Evolutionary conservation across 106 monocot genomes (phyloP).

Genomic region (Phalaenopsis equestris): DNA sequence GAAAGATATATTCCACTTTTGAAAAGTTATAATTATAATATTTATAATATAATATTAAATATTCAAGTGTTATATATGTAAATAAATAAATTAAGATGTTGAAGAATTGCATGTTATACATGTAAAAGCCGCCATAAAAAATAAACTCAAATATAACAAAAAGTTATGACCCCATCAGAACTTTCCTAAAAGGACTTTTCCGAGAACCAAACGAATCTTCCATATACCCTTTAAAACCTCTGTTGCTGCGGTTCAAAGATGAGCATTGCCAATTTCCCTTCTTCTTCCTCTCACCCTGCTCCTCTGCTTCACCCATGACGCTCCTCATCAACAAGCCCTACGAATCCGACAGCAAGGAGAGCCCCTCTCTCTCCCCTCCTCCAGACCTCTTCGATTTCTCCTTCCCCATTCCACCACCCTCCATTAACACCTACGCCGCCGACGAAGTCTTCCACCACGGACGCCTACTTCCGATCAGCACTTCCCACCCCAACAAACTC

Average conservation of each 20-base stretch:
- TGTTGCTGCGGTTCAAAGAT: not conserved
- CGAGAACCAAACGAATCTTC: too few relatives aligned
- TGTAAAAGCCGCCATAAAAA: too few relatives aligned
- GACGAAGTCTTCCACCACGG: constrained; percentile 14
- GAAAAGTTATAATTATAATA: too few relatives aligned
- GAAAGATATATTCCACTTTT: too few relatives aligned
- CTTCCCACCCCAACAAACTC: not conserved
- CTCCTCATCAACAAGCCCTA: not conserved
- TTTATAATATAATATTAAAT: too few relatives aligned
- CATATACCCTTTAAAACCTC: not conserved
- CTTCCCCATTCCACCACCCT: not conserved
- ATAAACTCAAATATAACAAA: too few relatives aligned
- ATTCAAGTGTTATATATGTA: too few relatives aligned
- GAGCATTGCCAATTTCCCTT: not conserved
- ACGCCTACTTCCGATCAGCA: not conserved
- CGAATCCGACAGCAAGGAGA: not conserved
- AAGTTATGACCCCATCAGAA: too few relatives aligned
- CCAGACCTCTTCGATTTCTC: constrained; percentile 6
- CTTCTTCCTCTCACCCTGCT: not conserved
- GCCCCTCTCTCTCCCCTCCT: not conserved
- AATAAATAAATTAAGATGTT: too few relatives aligned
- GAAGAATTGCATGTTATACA: too few relatives aligned
- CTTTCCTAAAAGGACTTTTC: too few relatives aligned
- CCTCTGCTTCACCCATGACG: not conserved
- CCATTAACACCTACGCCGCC: constrained; percentile 2